Evolutionary conservation across 2,329 filamentous ascomycete species (phyloP), one percentile per base, ranked within the genome.

Genomic region (Bipolaris oryzae): DNA sequence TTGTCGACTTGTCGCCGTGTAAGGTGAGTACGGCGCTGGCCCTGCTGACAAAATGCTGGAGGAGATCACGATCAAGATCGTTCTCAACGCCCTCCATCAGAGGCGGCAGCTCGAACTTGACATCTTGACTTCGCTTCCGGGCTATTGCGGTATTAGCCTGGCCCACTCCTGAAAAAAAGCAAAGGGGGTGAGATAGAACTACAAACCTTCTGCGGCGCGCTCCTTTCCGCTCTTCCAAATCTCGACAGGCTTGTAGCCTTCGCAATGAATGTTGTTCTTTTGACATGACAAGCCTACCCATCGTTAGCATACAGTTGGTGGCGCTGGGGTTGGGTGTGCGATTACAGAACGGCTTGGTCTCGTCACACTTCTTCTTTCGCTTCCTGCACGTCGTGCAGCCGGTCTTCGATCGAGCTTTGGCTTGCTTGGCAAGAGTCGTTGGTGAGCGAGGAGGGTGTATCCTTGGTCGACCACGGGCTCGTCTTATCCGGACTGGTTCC

Each of bases 241-340:
- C 56, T 91, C 89, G 73, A 92, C 92, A 60, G 91, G 89, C 48
- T 91, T 90, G 71, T 96, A 96, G 11, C 92, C 92, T 77, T 96
- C 92, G 72, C 92, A 96, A 11, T 93, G 86, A 11, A 96, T 91
- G 7, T 92, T 91, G 74, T 96, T 96, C 82, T 96, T 96, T 77
- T 95, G 89, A 71, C 92, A 96, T 69, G 96, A 96, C 76, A 91
- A 83, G 67, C 90, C 89, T 92, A 60, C 46, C 55, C 45, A 55
- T 63, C 52, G 50, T 77, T 58, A 77, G 72, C 45, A 37, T 10
- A 18, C 23, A 31, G n/a, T 33, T 11, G 20, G 28, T 9, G 13
- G 46, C 7, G 41, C 4, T 21, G 35, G n/a, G 11, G 13, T 15
- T 7, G 25, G 37, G 47, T 23, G 39, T 28, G 49, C 51, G 64